phyloP scores from a whole-genome alignment of 2,329 filamentous ascomycete species.

The Byssoonygena ceratinophila region DNA sequence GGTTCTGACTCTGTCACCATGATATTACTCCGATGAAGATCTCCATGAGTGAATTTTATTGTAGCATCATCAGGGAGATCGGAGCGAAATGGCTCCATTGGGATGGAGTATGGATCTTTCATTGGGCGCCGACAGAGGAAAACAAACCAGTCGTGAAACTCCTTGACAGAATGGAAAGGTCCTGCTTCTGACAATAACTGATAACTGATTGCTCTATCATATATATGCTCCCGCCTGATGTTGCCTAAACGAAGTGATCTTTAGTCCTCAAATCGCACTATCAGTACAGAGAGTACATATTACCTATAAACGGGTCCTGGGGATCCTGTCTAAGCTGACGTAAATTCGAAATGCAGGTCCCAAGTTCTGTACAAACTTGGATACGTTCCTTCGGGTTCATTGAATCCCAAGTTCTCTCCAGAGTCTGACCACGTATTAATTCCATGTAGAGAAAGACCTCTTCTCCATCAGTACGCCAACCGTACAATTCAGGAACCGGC shows the following conservation, averaged over 20 bases:
- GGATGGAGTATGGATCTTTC: constrained; percentile 22
- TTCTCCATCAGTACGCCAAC: constrained; percentile 23
- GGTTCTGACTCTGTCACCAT: constrained; percentile 20
- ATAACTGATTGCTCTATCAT: constrained; percentile 20
- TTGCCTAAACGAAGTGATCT: constrained; percentile 13
- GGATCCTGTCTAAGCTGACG: constrained; percentile 18
- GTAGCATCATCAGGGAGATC: constrained; percentile 24
- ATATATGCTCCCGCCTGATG: constrained; percentile 17
- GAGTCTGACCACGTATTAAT: constrained; percentile 21
- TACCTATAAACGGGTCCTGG: constrained; percentile 20
- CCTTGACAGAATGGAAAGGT: constrained; percentile 22
- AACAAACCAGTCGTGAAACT: constrained; percentile 28
- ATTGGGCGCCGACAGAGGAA: constrained; percentile 20
- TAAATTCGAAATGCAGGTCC: constrained; percentile 14
- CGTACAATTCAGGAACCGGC: constrained; percentile 30
- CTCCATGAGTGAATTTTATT: constrained; percentile 29
- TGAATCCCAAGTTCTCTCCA: constrained; percentile 21
- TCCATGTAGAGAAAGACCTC: constrained; percentile 28
- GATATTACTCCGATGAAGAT: constrained; percentile 28
- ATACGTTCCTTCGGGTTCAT: constrained; percentile 14
- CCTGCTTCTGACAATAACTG: constrained; percentile 20
- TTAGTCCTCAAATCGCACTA: neutral
- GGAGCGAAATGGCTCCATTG: constrained; percentile 24
- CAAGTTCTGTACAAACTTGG: constrained; percentile 17
- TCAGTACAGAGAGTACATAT: neutral